Conservation (phyloP, 768 basidiomycete species). For the Phanerochaete carnosa region DNA sequence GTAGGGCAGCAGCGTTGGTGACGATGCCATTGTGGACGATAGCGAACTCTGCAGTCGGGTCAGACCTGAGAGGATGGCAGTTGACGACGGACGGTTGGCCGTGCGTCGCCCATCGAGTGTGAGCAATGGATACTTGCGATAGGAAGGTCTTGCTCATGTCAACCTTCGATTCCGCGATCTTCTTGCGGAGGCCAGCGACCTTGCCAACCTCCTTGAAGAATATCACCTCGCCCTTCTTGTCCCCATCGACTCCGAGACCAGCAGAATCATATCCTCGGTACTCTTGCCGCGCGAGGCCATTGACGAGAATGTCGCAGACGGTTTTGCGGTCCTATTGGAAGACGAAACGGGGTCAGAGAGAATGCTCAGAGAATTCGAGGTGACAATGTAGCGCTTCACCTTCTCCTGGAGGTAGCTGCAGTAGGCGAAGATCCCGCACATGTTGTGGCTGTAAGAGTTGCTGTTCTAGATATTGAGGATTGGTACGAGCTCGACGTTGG, state of each 20-base stretch:
- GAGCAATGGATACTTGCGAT: conserved; percentile 94
- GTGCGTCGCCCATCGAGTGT: conserved; percentile 99
- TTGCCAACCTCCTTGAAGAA: conserved; percentile 99
- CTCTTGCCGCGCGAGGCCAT: conserved; percentile 91
- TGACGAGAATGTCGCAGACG: conserved; percentile 85
- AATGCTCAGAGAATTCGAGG: not conserved
- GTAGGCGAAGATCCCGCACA: conserved; percentile 98
- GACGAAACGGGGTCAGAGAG: not conserved
- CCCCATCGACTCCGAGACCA: conserved; percentile 87
- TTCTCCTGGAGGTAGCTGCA: conserved; percentile 95
- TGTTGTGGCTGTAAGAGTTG: conserved; percentile 25
- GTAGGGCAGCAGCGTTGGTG: conserved; percentile 87
- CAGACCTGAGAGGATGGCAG: conserved; percentile 93
- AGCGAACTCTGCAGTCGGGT: conserved; percentile 77
- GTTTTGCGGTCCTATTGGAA: conserved; percentile 74
- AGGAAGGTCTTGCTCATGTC: conserved; percentile 76
- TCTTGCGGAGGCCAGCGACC: conserved; percentile 88
- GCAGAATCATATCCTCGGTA: conserved; percentile 99
- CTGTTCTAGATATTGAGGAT: not conserved
- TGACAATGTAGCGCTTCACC: conserved; percentile 41
- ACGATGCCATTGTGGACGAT: conserved; percentile 99
- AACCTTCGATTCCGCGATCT: conserved; percentile 68
- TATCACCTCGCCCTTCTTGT: conserved; percentile 68
- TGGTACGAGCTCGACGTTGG: not conserved
- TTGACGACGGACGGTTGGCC: conserved; percentile 85